A percentile compares a stretch with the other conserved stretches of the same genome.
Conservation (phyloP, 176 grass and related monocot species). For the Metroxylon sagu region DNA sequence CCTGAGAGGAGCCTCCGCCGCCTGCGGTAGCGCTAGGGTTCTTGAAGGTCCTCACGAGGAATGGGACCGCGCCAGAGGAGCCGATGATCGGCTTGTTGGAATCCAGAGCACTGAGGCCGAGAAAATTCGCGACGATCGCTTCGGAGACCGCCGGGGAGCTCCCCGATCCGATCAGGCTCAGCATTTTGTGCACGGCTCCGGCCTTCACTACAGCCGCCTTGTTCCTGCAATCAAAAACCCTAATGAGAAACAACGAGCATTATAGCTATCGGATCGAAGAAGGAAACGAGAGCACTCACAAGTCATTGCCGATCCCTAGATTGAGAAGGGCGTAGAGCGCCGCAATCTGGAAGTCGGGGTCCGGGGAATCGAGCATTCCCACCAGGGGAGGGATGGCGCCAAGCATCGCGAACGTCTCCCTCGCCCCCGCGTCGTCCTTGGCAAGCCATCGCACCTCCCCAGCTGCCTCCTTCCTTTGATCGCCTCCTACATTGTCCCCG, state of each 20-base stretch:
- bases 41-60: conserved; percentile 50
- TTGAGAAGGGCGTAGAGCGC: conserved; percentile 91
- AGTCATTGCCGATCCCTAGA: conserved; percentile 76
- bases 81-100: conserved; percentile 78
- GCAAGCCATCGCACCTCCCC: conserved; percentile 5
- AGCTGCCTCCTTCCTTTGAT: background rate
- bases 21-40: conserved; percentile 2
- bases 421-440: conserved; percentile 4
- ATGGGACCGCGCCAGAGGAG: conserved; percentile 40
- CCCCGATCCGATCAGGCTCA: conserved; percentile 29
- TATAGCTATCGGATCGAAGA: background rate
- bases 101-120: conserved; percentile 87
- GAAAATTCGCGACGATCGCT: conserved; percentile 78
- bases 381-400: conserved; percentile 13
- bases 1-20: conserved; percentile 14
- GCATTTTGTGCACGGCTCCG: conserved; percentile 90
- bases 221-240: conserved; percentile 46
- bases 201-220: conserved; percentile 90
- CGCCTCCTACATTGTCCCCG: background rate
- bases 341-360: conserved; percentile 19
- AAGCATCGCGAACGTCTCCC: conserved; percentile 4
- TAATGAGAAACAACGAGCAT: background rate
- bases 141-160: conserved; percentile 21
- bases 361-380: conserved; percentile 43
- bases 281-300: conserved; percentile 34